These are phyloP conservation scores for Sanghuangporus weigelae DNA, from an alignment of 1,284 basidiomycete genomes.

Conservation along the genomic window DNA sequence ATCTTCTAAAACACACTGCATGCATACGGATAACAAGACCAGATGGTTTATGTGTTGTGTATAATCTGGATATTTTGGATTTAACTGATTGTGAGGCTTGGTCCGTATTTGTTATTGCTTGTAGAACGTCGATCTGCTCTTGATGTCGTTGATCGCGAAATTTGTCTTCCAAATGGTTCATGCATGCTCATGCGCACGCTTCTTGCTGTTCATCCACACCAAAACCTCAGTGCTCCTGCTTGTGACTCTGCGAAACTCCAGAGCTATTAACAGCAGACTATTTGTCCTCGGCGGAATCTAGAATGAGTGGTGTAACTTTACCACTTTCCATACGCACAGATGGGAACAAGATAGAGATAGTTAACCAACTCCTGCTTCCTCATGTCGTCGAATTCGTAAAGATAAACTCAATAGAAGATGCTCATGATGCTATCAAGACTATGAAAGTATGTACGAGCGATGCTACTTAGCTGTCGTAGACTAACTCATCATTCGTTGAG, in stretches of 20 bases:
- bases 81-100: too few relatives aligned
- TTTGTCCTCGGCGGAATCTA: neutral
- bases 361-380: conserved; percentile 82
- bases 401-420: conserved; percentile 71
- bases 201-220: neutral
- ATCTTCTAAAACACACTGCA: neutral
- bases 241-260: neutral
- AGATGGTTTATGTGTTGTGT: neutral
- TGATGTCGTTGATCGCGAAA: conserved; percentile 13
- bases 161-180: conserved; percentile 9
- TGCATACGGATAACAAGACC: neutral
- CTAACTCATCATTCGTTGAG: neutral
- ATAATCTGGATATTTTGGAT: too few relatives aligned
- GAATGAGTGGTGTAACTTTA: conserved; percentile 1
- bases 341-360: conserved; percentile 70
- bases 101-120: too few relatives aligned
- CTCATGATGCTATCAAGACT: conserved; percentile 86
- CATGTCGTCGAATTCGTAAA: conserved; percentile 73
- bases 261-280: neutral
- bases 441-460: conserved; percentile 66
- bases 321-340: conserved; percentile 55
- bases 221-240: neutral
- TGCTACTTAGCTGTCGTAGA: neutral
- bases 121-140: neutral
- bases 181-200: neutral